Conservation (phyloP, 495 filamentous ascomycete genomes). For the Neurospora sp. region DNA sequence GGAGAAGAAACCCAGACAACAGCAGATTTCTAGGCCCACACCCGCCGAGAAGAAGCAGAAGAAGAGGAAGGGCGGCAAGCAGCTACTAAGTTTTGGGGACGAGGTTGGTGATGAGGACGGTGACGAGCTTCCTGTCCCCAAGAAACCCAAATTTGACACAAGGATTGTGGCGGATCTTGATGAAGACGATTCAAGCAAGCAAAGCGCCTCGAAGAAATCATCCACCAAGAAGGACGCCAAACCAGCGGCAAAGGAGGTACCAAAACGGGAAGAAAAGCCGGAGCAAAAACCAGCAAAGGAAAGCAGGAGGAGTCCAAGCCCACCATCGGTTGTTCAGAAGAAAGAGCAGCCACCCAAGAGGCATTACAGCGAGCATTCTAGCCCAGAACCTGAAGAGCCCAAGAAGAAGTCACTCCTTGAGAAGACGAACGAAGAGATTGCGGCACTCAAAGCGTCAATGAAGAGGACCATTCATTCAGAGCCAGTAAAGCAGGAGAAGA, state of each 20-base stretch:
- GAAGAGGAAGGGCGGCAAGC: slow-evolving; percentile 63
- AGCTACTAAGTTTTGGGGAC: slow-evolving; percentile 78
- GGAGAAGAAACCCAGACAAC: slow-evolving; percentile 36
- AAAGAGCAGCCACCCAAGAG: slow-evolving; percentile 11
- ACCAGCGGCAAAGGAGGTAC: slow-evolving; percentile 18
- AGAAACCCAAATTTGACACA: slow-evolving; percentile 88
- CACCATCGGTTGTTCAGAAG: slow-evolving; percentile 7
- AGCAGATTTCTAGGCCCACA: slow-evolving; percentile 22
- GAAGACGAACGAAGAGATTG: slow-evolving; percentile 86
- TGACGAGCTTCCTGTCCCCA: slow-evolving; percentile 51
- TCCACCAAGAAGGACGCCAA: slow-evolving; percentile 23
- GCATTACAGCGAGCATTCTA: slow-evolving; percentile 21
- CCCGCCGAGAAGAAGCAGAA: slow-evolving; percentile 61
- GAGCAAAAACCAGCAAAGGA: slow-evolving; percentile 2
- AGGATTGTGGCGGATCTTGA: slow-evolving; percentile 59
- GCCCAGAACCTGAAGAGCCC: slow-evolving; percentile 38
- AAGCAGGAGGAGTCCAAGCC: slow-evolving; percentile 16
- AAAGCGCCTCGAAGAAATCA: slow-evolving; percentile 15
- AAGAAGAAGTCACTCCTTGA: slow-evolving; percentile 37
- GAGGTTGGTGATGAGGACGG: slow-evolving; percentile 59
- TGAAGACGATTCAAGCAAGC: slow-evolving; percentile 18
- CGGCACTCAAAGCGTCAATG: slow-evolving; percentile 84
- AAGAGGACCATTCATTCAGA: slow-evolving; percentile 59
- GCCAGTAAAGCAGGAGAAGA: slow-evolving; percentile 42
- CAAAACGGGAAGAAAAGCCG: slow-evolving; percentile 5